Conservation (phyloP, 1,284 basidiomycete species). For the Phaffia rhodozyma region DNA sequence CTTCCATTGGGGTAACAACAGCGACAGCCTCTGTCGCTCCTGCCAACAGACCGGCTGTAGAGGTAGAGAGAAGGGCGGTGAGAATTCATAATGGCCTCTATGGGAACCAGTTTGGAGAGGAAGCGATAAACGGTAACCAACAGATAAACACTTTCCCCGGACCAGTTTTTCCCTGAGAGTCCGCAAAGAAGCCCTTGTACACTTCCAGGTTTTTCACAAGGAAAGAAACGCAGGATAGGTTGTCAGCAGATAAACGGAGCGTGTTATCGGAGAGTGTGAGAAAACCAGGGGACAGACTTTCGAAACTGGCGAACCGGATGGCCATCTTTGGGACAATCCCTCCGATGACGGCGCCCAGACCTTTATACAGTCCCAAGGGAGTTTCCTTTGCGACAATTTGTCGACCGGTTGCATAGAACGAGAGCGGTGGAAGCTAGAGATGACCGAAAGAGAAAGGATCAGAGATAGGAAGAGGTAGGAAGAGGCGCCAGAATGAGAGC, state of each 20-base stretch:
- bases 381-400: slow-evolving; percentile 87
- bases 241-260: not conserved
- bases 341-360: slow-evolving; percentile 90
- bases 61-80: not conserved
- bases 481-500: not conserved
- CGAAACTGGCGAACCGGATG: slow-evolving; percentile 95
- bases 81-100: not conserved
- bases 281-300: slow-evolving; percentile 38
- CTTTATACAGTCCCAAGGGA: slow-evolving; percentile 93
- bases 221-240: not conserved
- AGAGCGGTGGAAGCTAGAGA: slow-evolving; percentile 70
- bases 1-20: slow-evolving; percentile 98
- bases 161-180: slow-evolving; percentile 60
- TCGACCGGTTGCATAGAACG: slow-evolving; percentile 82
- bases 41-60: slow-evolving; percentile 75
- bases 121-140: slow-evolving; percentile 20
- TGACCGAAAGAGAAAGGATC: not conserved
- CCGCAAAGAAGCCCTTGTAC: slow-evolving; percentile 76
- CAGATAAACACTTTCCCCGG: slow-evolving; percentile 56
- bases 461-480: not conserved
- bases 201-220: slow-evolving; percentile 26
- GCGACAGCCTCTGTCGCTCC: slow-evolving; percentile 87
- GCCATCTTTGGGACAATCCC: slow-evolving; percentile 99
- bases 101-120: not conserved
- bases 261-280: not conserved